phyloP scores from a whole-genome alignment of 768 basidiomycete genomes.

The Boletus rubescentipes region DNA sequence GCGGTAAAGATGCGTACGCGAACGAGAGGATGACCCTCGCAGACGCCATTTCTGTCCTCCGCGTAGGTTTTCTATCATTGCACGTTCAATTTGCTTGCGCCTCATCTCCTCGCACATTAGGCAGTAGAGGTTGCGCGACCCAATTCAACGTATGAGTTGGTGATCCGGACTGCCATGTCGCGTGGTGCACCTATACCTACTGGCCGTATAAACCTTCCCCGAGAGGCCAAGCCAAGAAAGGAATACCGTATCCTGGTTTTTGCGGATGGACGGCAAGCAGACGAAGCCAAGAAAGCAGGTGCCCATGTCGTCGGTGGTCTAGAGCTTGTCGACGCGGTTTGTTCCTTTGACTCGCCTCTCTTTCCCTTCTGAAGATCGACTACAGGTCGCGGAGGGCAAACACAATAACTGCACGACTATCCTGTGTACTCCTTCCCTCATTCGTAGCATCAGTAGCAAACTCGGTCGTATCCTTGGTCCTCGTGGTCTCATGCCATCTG shows the following conservation, averaged over 20 bases:
- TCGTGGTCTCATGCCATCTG: slow-evolving; percentile 93
- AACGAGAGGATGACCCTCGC: slow-evolving; percentile 63
- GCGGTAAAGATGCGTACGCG: slow-evolving; percentile 55
- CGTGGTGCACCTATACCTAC: slow-evolving; percentile 83
- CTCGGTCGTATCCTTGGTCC: slow-evolving; percentile 83
- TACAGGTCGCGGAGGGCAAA: slow-evolving; percentile 69
- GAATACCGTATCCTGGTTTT: slow-evolving; percentile 89
- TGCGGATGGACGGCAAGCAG: slow-evolving; percentile 79
- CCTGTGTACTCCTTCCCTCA: slow-evolving; percentile 77
- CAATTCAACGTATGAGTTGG: slow-evolving; percentile 74
- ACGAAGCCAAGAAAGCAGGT: slow-evolving; percentile 82
- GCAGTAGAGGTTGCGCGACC: slow-evolving; percentile 82
- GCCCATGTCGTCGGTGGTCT: slow-evolving; percentile 89
- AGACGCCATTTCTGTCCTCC: slow-evolving; percentile 68
- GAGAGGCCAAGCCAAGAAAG: slow-evolving; percentile 69
- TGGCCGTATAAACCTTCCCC: slow-evolving; percentile 83
- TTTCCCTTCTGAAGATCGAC: neutral
- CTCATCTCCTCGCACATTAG: slow-evolving; percentile 38
- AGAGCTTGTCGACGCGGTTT: slow-evolving; percentile 84
- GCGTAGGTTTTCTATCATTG: slow-evolving; percentile 44
- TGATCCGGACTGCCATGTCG: slow-evolving; percentile 74
- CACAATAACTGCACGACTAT: slow-evolving; percentile 76
- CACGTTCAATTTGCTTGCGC: slow-evolving; percentile 3
- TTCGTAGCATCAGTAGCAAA: slow-evolving; percentile 74
- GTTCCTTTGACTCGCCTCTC: slow-evolving; percentile 28